Evolutionary conservation across 2,329 filamentous ascomycete genomes (phyloP).

Genomic region (Paraconiothyrium brasiliense): DNA sequence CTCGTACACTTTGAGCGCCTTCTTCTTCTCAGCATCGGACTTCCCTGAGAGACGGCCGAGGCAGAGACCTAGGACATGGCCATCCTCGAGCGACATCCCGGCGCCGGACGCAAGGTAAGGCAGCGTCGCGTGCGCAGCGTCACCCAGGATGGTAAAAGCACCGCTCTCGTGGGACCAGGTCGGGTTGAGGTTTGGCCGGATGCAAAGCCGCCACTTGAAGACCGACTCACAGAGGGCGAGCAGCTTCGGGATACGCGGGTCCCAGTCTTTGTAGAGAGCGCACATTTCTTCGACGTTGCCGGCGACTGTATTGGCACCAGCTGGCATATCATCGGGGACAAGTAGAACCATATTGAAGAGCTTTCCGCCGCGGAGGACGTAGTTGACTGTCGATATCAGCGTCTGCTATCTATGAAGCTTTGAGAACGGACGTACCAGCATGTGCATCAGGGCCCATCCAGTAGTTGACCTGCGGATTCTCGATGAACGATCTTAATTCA

Average conservation of each 20-base stretch:
- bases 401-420: neutral
- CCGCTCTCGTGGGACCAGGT: constrained; percentile 66
- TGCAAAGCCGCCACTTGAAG: constrained; percentile 69
- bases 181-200: constrained; percentile 62
- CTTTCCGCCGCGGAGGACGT: constrained; percentile 58
- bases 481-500: constrained; percentile 56
- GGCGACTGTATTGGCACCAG: constrained; percentile 54
- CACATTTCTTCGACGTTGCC: constrained; percentile 65
- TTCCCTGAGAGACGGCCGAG: constrained; percentile 58
- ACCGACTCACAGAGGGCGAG: constrained; percentile 66
- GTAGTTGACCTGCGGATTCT: constrained; percentile 61
- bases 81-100: constrained; percentile 70
- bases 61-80: constrained; percentile 65
- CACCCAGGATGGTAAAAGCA: constrained; percentile 68
- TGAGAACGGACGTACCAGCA: constrained; percentile 44
- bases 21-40: constrained; percentile 45
- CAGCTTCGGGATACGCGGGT: constrained; percentile 64
- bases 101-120: constrained; percentile 69
- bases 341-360: constrained; percentile 63
- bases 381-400: constrained; percentile 54
- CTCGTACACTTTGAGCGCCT: constrained; percentile 62
- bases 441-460: constrained; percentile 64
- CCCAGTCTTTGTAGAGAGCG: constrained; percentile 65
- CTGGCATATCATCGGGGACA: constrained; percentile 61
- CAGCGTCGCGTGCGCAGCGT: constrained; percentile 71